phyloP scores from a whole-genome alignment of 805 yeast species.

The Candida ponderosae region DNA sequence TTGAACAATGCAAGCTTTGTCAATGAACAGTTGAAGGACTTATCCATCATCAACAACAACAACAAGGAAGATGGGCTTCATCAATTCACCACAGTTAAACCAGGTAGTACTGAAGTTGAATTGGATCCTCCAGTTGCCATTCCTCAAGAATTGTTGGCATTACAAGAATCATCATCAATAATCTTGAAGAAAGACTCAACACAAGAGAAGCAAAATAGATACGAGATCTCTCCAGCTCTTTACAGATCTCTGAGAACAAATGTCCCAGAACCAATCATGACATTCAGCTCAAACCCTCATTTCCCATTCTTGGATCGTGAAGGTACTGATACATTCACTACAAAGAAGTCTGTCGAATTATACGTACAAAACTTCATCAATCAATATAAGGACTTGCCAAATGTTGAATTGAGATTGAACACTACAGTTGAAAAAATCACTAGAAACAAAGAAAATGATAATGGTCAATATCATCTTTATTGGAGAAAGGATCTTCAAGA shows the following conservation, averaged over 20 bases:
- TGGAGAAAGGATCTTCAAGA: conserved; percentile 12
- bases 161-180: no score
- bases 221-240: conserved; percentile 1
- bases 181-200: neutral
- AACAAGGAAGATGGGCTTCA: no score
- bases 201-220: neutral
- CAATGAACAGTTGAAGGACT: no score
- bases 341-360: neutral
- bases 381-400: neutral
- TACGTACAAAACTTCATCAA: conserved; percentile 1
- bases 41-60: no score
- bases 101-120: neutral
- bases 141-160: neutral
- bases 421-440: conserved; percentile 1
- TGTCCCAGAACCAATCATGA: conserved; percentile 4
- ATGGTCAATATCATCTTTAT: conserved; percentile 20
- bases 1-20: no score
- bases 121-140: neutral
- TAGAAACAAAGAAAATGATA: neutral
- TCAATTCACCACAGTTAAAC: neutral
- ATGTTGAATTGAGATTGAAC: neutral
- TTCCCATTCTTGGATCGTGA: neutral
- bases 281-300: neutral
- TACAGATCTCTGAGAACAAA: conserved; percentile 3
- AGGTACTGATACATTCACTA: conserved; percentile 1